Base-by-base conservation (phyloP, 2,329 filamentous ascomycete species). In the Dryadomyces quercivorus region DNA sequence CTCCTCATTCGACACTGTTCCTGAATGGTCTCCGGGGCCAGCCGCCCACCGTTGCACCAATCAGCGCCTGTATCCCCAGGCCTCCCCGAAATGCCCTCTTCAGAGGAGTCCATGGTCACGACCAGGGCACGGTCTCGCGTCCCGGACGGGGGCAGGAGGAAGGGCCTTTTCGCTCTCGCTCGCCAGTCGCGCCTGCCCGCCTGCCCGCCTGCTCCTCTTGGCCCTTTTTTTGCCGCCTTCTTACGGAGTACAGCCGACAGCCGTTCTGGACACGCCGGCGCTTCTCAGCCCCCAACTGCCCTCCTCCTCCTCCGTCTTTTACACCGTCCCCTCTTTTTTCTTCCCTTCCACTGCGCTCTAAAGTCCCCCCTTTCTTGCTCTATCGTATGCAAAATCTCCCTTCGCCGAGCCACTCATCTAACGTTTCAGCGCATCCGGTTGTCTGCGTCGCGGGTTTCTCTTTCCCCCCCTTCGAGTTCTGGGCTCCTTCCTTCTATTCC, bases 361-460 rank as follows among this genome's bases (percentile, higher is more conserved):
- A 31, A 4, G 26, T n/a, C 26, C 26, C 26, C 26, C 18, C n/a
- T 8, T 31, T n/a, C 47, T 5, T 15, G 6, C 2, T 36, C 47
- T 49, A 5, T 13, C 22, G 5, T 16, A 31, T 9, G 15, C 47
- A 55, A 21, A 26, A 50, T 51, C 20, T 44, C 47, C 61, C 60
- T 57, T 18, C 60, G 60, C 55, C 58, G 53, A 47, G 26, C 55
- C 55, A 51, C 46, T 51, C 47, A 59, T 31, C 26, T 60, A 53
- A 62, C 63, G 64, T 65, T 66, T 66, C 64, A 66, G 59, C 57
- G 60, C 40, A 44, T 36, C 47, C 53, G 52, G 55, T 43, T 38
- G 52, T 47, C 57, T 54, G 57, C 59, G 64, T 66, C 63, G 61
- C 63, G 63, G 62, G 61, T 63, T 64, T 55, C 21, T 40, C 48